Conservation (phyloP, 192 early-diverging fungal species). For the Coemansia sp. region DNA sequence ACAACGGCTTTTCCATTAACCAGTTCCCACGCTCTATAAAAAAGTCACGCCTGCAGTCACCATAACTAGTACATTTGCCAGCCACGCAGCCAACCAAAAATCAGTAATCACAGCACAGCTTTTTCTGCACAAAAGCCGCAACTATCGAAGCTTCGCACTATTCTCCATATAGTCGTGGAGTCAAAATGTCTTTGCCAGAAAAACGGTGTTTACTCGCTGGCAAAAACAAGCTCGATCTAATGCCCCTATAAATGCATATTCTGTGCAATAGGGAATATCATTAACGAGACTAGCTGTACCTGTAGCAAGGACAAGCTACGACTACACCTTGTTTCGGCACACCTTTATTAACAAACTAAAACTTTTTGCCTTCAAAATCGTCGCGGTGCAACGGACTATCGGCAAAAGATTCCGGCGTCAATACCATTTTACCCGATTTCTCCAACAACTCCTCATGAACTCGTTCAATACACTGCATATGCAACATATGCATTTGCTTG, state of each 20-base stretch:
- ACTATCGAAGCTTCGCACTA: conserved; percentile 47
- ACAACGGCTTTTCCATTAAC: too few relatives aligned
- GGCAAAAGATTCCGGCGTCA: neutral
- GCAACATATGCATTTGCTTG: neutral
- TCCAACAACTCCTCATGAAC: conserved; percentile 3
- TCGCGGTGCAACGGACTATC: conserved; percentile 1
- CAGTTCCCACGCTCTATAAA: conserved; percentile 4
- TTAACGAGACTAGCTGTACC: too few relatives aligned
- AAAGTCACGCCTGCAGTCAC: neutral
- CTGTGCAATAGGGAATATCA: too few relatives aligned
- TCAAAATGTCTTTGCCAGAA: conserved; percentile 35
- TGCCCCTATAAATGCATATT: too few relatives aligned
- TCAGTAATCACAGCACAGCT: neutral
- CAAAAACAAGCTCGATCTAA: neutral
- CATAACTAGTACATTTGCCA: neutral
- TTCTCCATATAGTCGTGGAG: conserved; percentile 24
- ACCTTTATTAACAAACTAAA: neutral
- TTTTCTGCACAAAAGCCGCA: conserved; percentile 10
- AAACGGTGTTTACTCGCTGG: neutral
- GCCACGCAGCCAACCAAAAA: neutral
- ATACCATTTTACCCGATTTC: neutral
- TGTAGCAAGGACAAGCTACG: too few relatives aligned
- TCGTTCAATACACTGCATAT: neutral
- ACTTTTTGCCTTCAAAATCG: conserved; percentile 1
- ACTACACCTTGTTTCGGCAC: neutral